Conservation (phyloP, 805 yeast species). For the Brettanomyces anomalus region DNA sequence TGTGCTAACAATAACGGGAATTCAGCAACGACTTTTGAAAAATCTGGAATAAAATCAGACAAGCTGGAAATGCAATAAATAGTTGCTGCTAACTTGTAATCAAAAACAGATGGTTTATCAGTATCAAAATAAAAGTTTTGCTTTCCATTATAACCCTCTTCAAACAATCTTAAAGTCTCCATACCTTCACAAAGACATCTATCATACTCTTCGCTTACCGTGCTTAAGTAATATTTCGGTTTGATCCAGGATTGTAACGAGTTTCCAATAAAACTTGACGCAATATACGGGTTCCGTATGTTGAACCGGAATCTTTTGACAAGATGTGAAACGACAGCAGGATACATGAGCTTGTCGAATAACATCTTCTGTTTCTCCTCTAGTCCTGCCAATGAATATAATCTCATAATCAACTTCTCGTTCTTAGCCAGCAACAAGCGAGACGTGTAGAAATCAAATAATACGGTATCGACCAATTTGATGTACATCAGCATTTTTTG, state of each 20-base stretch:
- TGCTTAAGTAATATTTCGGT: slow-evolving; percentile 3
- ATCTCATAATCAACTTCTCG: slow-evolving; percentile 1
- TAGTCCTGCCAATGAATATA: slow-evolving; percentile 7
- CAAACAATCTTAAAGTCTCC: slow-evolving; percentile 8
- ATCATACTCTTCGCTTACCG: slow-evolving; percentile 8
- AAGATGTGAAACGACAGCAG: slow-evolving; percentile 4
- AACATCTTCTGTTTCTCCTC: not conserved
- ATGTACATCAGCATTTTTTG: slow-evolving; percentile 28
- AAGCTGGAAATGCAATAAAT: slow-evolving; percentile 8
- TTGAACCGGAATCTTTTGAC: slow-evolving; percentile 6
- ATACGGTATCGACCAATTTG: slow-evolving; percentile 34
- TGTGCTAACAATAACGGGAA: not conserved
- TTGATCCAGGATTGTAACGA: slow-evolving; percentile 1
- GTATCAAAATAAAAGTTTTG: slow-evolving; percentile 7
- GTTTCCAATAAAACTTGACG: not conserved
- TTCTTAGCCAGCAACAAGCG: slow-evolving; percentile 6
- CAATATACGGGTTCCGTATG: slow-evolving; percentile 3
- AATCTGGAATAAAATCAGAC: not conserved
- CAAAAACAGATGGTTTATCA: slow-evolving; percentile 13
- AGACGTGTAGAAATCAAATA: slow-evolving; percentile 39
- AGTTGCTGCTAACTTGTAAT: slow-evolving; percentile 17
- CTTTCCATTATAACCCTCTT: slow-evolving; percentile 1
- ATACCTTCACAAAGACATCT: slow-evolving; percentile 12
- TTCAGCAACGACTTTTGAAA: not conserved
- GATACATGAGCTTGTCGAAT: slow-evolving; percentile 9